Base-by-base conservation (phyloP, 1,284 basidiomycete genomes). In the Mixia osmundae region DNA sequence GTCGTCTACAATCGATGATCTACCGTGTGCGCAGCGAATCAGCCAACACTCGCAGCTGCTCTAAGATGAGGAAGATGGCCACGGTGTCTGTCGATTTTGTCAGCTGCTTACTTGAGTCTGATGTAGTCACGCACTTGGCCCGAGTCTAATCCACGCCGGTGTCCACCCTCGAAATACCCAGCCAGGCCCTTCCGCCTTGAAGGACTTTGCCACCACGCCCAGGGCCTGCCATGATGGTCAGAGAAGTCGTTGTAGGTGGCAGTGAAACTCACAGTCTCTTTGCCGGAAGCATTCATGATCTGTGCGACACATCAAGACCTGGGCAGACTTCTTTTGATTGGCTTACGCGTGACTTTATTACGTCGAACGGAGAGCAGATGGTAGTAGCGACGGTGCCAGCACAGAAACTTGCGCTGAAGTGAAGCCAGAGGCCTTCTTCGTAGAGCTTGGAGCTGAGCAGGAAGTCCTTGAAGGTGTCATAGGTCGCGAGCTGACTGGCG, bases 291-390 rank as follows among this genome's bases (percentile, higher is more conserved):
- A 50, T 77, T 82, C 80, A 87, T 87, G 50, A 87, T 77, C 30
- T 76, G 71, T 44, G 16, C 3, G 18, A 11, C 18, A 24, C n/a
- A 7, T 20, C 11, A 15, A 15, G 5, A 32, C 25, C 4, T 6
- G 12, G 9, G 5, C 21, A 14, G n/a, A 8, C 12, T 3, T 20
- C n/a, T 10, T 10, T 25, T 6, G 12, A 9, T 5, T 4, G 3
- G 23, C 45, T 37, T 25, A 51, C 50, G 31, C 65, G 38, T 19
- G 69, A 69, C 64, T 87, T 87, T 45, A 89, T 60, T 19, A 87
- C 82, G 51, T 89, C 82, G 10, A 80, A 80, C 1, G 82, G 82
- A 1, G 79, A 82, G 56, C 82, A 87, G n/a, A 89, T 71, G 1
- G 82, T 85, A 3, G 80, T 85, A 9, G 82, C 80, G 3, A 85